Conservation (phyloP, 768 basidiomycete genomes). For the Lactarius sp. region DNA sequence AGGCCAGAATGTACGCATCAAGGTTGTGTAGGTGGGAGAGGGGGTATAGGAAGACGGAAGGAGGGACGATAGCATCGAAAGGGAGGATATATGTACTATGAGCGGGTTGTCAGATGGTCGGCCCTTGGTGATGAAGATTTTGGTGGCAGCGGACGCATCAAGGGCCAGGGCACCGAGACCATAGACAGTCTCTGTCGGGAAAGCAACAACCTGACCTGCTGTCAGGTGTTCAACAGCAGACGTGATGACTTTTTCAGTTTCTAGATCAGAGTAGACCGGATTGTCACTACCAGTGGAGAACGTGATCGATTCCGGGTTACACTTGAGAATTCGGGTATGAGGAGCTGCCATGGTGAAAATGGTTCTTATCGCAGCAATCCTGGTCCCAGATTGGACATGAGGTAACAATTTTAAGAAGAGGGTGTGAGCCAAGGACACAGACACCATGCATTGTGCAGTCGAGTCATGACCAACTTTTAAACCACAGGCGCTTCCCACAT, state of each 20-base stretch:
- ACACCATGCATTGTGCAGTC: too few species aligned
- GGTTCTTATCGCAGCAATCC: neutral
- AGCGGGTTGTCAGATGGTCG: conserved; percentile 94
- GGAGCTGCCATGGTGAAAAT: conserved; percentile 20
- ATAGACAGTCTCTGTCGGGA: conserved; percentile 98
- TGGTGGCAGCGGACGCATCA: conserved; percentile 50
- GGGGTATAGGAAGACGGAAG: conserved; percentile 62
- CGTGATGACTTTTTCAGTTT: conserved; percentile 50
- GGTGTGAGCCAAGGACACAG: too few species aligned
- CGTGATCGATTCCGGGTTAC: conserved; percentile 58
- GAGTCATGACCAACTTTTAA: too few species aligned
- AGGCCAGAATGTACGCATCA: conserved; percentile 91
- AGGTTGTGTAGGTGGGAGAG: conserved; percentile 52
- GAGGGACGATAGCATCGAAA: conserved; percentile 70
- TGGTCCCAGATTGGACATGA: too few species aligned
- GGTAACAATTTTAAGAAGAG: too few species aligned
- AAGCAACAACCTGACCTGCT: too few species aligned
- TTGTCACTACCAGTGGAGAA: conserved; percentile 42
- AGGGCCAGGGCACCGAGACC: conserved; percentile 90
- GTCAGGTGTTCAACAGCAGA: conserved; percentile 51
- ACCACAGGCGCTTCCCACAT: too few species aligned
- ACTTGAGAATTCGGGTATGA: conserved; percentile 46
- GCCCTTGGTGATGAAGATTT: conserved; percentile 86
- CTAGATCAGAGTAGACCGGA: conserved; percentile 46
- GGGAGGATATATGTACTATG: conserved; percentile 92